Percentiles rank a stretch among this genome's conserved stretches.
These are phyloP conservation scores for Theobroma cacao DNA, from an alignment of 345 rosid genomes.

Conservation along the genomic window DNA sequence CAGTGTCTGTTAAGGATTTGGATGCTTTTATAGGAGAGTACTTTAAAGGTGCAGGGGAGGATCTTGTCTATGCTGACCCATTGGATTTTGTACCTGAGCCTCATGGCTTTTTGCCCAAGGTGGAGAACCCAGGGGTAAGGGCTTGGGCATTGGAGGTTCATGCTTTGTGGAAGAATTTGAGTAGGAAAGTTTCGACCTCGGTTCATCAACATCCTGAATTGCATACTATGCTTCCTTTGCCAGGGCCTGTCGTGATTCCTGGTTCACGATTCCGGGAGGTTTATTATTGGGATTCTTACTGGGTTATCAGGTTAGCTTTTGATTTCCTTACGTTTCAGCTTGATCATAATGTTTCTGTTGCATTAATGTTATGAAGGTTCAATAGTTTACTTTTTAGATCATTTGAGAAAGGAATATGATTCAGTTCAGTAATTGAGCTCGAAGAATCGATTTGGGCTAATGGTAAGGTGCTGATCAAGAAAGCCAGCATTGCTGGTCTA, in stretches of 20 bases:
- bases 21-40: constrained; percentile 23
- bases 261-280: constrained; percentile 89
- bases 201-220: constrained; percentile 48
- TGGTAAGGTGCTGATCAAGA: not conserved
- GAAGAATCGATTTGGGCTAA: not conserved
- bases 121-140: constrained; percentile 59
- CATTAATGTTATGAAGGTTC: not conserved
- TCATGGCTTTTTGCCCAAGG: constrained; percentile 60
- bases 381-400: not conserved
- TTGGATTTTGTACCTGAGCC: constrained; percentile 66
- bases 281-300: constrained; percentile 96
- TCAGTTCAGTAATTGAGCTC: not conserved
- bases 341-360: not conserved
- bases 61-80: constrained; percentile 51
- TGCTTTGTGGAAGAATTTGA: constrained; percentile 71
- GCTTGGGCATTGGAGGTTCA: constrained; percentile 87
- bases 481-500: not conserved
- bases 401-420: not conserved
- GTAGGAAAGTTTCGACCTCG: constrained; percentile 50
- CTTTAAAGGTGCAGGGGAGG: constrained; percentile 56
- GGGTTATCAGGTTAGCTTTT: constrained; percentile 73
- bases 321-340: not conserved
- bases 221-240: constrained; percentile 81
- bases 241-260: constrained; percentile 60
- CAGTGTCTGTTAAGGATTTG: constrained; percentile 30